Evolutionary conservation across 495 filamentous ascomycete genomes (phyloP).

Genomic region (Penicillium argentinense): DNA sequence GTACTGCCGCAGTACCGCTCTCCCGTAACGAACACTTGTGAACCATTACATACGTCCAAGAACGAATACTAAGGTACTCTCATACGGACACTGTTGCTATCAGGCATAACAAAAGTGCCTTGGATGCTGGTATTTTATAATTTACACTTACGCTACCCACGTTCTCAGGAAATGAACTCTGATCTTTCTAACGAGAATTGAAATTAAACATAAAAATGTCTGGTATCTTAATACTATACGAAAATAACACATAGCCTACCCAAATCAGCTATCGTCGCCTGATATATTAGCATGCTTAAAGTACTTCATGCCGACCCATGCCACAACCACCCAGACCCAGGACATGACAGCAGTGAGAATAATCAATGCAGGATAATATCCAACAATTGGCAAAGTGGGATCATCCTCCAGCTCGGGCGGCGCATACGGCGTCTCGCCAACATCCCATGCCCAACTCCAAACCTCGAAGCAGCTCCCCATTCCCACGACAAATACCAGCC

Average conservation of each 20-base stretch:
- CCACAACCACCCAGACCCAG: constrained; percentile 97
- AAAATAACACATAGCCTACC: constrained; percentile 2
- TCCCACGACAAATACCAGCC: constrained; percentile 91
- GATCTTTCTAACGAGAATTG: no score
- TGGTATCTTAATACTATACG: not conserved
- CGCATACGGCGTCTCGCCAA: constrained; percentile 92
- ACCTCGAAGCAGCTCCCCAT: constrained; percentile 95
- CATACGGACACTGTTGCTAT: no score
- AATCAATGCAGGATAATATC: constrained; percentile 93
- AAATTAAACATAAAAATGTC: not conserved
- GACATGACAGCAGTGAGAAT: constrained; percentile 94
- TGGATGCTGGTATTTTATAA: no score
- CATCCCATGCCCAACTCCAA: constrained; percentile 99
- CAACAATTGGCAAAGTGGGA: constrained; percentile 87
- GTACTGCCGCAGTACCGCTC: no score
- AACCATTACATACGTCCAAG: no score
- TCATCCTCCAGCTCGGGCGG: constrained; percentile 93
- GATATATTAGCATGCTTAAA: constrained; percentile 93
- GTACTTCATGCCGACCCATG: constrained; percentile 99
- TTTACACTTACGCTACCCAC: no score
- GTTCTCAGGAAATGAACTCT: no score
- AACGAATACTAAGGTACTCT: no score
- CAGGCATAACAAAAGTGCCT: no score
- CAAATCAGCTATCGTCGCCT: constrained; percentile 49
- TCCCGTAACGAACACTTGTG: no score